Percentiles rank a stretch among this genome's conserved stretches.
Evolutionary conservation across 2,329 filamentous ascomycete species (phyloP).

Genomic region (Thelonectria discophora): DNA sequence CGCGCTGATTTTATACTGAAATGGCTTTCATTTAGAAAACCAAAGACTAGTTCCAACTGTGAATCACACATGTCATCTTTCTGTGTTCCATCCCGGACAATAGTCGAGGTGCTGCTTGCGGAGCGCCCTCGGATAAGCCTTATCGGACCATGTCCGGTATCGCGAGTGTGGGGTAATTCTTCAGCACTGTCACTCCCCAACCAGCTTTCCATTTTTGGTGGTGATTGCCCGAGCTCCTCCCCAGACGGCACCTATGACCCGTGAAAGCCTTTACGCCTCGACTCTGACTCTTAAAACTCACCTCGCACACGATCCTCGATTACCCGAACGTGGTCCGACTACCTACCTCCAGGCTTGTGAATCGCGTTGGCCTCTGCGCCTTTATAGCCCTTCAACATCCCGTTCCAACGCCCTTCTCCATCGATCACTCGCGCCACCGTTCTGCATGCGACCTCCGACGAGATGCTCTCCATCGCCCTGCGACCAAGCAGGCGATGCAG

Average conservation of each 20-base stretch:
- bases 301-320: not conserved
- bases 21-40: too few species aligned
- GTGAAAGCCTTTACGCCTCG: not conserved
- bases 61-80: too few species aligned
- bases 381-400: not conserved
- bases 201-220: constrained; percentile 30
- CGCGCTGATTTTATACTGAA: too few species aligned
- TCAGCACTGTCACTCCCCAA: constrained; percentile 25
- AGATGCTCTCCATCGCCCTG: constrained; percentile 58
- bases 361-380: not conserved
- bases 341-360: not conserved
- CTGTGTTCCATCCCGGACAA: too few species aligned
- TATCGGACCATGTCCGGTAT: constrained; percentile 40
- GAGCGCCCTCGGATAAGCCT: constrained; percentile 12
- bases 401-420: not conserved
- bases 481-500: constrained; percentile 55
- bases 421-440: constrained; percentile 3
- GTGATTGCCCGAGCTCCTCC: constrained; percentile 26
- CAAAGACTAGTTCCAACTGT: too few species aligned
- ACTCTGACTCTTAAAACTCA: constrained; percentile 2
- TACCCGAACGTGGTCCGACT: not conserved
- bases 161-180: constrained; percentile 42
- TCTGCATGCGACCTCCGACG: constrained; percentile 50
- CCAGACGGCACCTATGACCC: not conserved
- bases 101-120: too few species aligned